These are phyloP conservation scores for Gracilaria vermiculophylla DNA, from an alignment of 23 red algal genomes.

Conservation along the genomic window DNA sequence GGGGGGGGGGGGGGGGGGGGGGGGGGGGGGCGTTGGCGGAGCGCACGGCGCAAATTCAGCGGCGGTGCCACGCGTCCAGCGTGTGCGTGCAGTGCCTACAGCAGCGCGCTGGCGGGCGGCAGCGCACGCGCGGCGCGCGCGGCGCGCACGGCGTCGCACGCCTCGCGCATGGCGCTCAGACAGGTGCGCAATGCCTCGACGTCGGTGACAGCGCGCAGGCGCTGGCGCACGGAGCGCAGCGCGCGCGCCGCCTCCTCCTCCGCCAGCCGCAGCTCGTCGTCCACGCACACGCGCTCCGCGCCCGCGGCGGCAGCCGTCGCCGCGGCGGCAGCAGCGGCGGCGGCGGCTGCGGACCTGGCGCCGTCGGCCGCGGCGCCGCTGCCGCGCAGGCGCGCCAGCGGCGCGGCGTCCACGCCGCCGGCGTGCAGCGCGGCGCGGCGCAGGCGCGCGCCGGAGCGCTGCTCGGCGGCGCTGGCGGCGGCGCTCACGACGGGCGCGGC, in stretches of 20 bases:
- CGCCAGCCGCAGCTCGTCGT: conserved; percentile 14
- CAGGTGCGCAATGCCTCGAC: conserved; percentile 21
- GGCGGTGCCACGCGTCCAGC: background rate
- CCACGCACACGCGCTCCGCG: background rate
- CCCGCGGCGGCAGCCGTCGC: background rate
- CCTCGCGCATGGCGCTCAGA: conserved; percentile 32
- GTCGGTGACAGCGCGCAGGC: background rate
- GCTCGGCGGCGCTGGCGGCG: background rate
- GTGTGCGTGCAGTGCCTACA: background rate
- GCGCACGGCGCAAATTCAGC: background rate
- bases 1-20: background rate
- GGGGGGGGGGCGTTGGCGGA: too few relatives aligned
- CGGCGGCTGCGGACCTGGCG: background rate
- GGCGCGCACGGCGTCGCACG: background rate
- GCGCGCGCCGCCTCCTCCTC: conserved; percentile 41
- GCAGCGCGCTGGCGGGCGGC: conserved; percentile 4
- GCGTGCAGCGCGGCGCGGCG: background rate
- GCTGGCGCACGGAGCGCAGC: conserved; percentile 2
- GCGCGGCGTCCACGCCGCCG: background rate
- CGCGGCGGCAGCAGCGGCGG: background rate
- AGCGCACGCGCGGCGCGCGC: conserved; percentile 12
- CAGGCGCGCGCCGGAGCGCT: background rate
- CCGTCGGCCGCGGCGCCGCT: background rate
- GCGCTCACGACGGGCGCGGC: too few relatives aligned
- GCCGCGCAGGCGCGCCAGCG: background rate